Base-by-base conservation (phyloP, 352 stramenopile species). In the Phytophthora cajani region DNA sequence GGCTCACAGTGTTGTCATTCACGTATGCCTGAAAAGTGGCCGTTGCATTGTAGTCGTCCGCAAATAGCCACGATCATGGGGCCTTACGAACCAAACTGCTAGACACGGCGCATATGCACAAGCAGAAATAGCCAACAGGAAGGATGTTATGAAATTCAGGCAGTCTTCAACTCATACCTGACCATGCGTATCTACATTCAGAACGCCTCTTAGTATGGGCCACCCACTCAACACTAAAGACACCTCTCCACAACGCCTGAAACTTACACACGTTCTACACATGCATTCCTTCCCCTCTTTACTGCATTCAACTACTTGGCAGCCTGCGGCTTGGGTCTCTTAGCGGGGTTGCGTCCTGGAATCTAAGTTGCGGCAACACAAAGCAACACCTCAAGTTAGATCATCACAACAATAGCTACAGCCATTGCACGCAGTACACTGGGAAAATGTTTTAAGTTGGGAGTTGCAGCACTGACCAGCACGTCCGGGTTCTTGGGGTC, bases 401-500 rank as follows among this genome's bases (percentile, higher is more conserved):
- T 21, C n/a, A 46, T 51, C 11, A 23, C 21, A 6, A 46, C 19
- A 44, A 36, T 42, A 16, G 58, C n/a, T 17, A 30, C 46, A 7
- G n/a, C 12, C 21, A 32, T 21, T 12, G 16, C n/a, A n/a, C 7
- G 3, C 44, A 51, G 19, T 25, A 27, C 44, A 25, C 19, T 27
- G 7, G 16, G 1, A 3, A 46, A 17, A 14, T 46, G 38, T 38
- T 38, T 38, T 4, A 46, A 46, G 38, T 17, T 17, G 14, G 14
- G 38, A n/a, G 38, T 16, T 21, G 53, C 19, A 10, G n/a, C 58
- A 50, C 79, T 53, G 42, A 95, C 87, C 78, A 92, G 62, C 2
- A 72, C 67, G 42, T 95, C 84, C 0, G 83, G 84, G 62, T 93
- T 91, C 46, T 75, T 79, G 16, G 85, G 85, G 68, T 96, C 89